Conservation (phyloP, 495 filamentous ascomycete genomes). For the Penicillium paxilli region DNA sequence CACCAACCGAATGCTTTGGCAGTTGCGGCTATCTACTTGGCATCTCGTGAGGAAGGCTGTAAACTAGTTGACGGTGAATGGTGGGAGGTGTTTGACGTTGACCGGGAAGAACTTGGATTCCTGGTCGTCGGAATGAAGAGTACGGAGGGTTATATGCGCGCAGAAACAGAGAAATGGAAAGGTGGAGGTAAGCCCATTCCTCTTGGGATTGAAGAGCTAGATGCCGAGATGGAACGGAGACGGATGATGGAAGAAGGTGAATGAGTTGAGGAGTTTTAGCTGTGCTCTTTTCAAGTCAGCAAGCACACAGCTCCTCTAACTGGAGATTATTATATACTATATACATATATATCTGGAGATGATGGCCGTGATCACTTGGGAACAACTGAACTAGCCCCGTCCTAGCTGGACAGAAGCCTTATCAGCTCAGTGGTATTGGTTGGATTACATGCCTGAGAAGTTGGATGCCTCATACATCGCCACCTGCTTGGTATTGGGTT, state of each 20-base stretch:
- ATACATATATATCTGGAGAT: no score
- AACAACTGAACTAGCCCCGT: no score
- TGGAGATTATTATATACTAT: not conserved
- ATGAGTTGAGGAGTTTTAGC: conserved; percentile 23
- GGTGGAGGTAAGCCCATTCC: conserved; percentile 28
- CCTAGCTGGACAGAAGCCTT: no score
- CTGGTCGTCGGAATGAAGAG: conserved; percentile 85
- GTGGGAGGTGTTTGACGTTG: conserved; percentile 99
- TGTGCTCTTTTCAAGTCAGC: not conserved
- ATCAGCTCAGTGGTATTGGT: no score
- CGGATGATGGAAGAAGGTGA: conserved; percentile 55
- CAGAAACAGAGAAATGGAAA: conserved; percentile 52
- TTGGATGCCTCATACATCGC: no score
- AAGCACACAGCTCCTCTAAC: conserved; percentile 1
- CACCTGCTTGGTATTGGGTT: no score
- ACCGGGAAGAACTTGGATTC: conserved; percentile 92
- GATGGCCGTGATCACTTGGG: no score
- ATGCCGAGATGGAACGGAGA: conserved; percentile 59
- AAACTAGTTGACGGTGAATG: conserved; percentile 81
- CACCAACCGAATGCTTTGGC: conserved; percentile 86
- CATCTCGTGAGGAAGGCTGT: conserved; percentile 73
- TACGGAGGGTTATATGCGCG: conserved; percentile 66
- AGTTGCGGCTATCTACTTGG: conserved; percentile 84
- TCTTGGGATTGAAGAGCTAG: conserved; percentile 54
- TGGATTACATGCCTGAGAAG: no score